Percentiles rank a stretch among this genome's conserved stretches.
Conservation (phyloP, 106 monocot genomes). For the Allium sativum region DNA sequence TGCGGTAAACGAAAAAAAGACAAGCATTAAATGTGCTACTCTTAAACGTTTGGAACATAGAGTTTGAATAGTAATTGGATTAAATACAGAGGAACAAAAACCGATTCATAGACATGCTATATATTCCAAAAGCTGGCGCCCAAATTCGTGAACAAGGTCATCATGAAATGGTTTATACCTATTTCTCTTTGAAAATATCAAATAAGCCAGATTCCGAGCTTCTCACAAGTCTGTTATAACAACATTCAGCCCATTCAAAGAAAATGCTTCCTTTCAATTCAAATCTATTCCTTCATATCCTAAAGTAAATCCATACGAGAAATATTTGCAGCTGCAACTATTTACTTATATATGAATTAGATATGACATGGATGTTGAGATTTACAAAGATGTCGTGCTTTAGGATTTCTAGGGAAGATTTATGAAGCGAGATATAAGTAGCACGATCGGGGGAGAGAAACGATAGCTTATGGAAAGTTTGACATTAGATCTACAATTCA, state of each 20-base stretch:
- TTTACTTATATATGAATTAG: no score
- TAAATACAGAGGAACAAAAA: slow-evolving; percentile 7
- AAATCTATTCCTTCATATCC: neutral
- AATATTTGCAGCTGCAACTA: no score
- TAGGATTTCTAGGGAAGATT: no score
- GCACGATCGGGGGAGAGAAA: no score
- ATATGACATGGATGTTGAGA: no score
- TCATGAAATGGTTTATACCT: slow-evolving; percentile 86
- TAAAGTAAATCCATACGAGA: no score
- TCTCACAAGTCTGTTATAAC: slow-evolving; percentile 93
- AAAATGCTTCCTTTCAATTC: slow-evolving; percentile 27
- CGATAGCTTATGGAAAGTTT: no score
- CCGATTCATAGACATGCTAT: slow-evolving; percentile 82
- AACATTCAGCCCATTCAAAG: slow-evolving; percentile 63
- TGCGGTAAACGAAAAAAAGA: slow-evolving; percentile 35
- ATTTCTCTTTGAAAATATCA: slow-evolving; percentile 98
- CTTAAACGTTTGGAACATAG: slow-evolving; percentile 10
- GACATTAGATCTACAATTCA: no score
- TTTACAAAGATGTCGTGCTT: no score
- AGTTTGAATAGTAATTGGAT: slow-evolving; percentile 19
- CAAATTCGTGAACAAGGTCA: slow-evolving; percentile 98
- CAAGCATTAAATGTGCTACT: slow-evolving; percentile 14
- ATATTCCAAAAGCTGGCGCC: slow-evolving; percentile 97
- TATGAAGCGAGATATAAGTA: no score
- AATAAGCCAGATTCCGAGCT: slow-evolving; percentile 98